These are phyloP conservation scores for Naganishia liquefaciens DNA, from an alignment of 1,284 basidiomycete species.

Conservation along the genomic window DNA sequence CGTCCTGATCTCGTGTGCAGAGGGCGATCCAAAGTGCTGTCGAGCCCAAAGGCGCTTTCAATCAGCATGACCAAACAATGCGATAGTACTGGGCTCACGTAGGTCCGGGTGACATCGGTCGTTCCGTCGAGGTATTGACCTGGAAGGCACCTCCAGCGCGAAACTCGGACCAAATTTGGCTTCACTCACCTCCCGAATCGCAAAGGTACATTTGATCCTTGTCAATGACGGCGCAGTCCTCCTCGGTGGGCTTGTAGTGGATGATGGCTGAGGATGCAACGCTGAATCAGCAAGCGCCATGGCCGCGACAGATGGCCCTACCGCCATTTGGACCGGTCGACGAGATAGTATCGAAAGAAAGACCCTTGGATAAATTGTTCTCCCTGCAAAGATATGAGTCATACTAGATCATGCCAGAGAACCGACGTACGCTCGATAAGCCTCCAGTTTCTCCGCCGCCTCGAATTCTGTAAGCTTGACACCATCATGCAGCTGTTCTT, in stretches of 20 bases:
- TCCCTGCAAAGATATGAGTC: conserved; percentile 58
- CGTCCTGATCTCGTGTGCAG: conserved; percentile 76
- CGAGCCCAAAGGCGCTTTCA: conserved; percentile 39
- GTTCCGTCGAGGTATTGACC: conserved; percentile 62
- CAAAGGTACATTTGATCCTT: conserved; percentile 88
- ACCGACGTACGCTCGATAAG: conserved; percentile 70
- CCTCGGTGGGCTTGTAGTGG: conserved; percentile 82
- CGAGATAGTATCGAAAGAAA: conserved; percentile 91
- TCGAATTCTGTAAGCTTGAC: conserved; percentile 75
- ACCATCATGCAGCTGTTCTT: conserved; percentile 71
- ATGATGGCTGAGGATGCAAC: conserved; percentile 69
- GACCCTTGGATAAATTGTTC: conserved; percentile 75
- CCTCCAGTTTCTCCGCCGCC: conserved; percentile 75
- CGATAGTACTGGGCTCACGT: conserved; percentile 57
- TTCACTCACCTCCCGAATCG: conserved; percentile 75
- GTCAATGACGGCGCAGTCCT: conserved; percentile 71
- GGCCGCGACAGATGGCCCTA: conserved; percentile 48
- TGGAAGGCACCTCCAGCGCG: conserved; percentile 4
- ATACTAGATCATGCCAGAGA: background rate
- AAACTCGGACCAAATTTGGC: background rate
- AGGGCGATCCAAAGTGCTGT: conserved; percentile 80
- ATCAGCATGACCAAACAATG: conserved; percentile 43
- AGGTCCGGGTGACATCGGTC: conserved; percentile 89
- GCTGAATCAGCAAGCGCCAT: background rate
- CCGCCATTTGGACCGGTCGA: conserved; percentile 84